Percentiles rank a stretch among this genome's conserved stretches.
Evolutionary conservation across 1,139 yeast genomes (phyloP).

Genomic region (Saccharomyces hybrid): DNA sequence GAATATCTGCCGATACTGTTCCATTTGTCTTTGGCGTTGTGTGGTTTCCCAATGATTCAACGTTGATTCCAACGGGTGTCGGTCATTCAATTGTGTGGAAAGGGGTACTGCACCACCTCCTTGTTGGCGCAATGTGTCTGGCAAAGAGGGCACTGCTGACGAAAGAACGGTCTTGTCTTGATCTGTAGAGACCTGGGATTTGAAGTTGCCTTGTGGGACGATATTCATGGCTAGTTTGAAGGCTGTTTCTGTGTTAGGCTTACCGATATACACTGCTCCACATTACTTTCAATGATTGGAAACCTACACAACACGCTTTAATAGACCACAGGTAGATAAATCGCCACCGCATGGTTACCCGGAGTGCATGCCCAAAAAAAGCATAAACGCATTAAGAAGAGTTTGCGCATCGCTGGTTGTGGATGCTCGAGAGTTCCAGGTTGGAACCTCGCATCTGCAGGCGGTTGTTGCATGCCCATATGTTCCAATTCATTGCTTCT

Average conservation of each 20-base stretch:
- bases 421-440: background rate
- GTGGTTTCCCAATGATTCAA: constrained; percentile 73
- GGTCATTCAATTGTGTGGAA: constrained; percentile 64
- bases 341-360: background rate
- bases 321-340: background rate
- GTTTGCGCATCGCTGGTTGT: background rate
- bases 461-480: background rate
- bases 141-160: constrained; percentile 27
- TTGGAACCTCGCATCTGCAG: background rate
- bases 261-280: background rate
- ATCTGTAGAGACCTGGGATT: constrained; percentile 23
- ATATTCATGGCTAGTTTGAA: constrained; percentile 19
- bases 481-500: background rate
- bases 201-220: constrained; percentile 22
- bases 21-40: constrained; percentile 63
- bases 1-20: constrained; percentile 71
- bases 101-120: constrained; percentile 34
- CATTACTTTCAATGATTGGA: background rate
- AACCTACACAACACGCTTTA: background rate
- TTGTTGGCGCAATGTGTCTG: constrained; percentile 31
- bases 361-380: background rate
- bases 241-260: background rate
- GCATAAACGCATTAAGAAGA: background rate
- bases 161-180: constrained; percentile 7
- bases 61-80: constrained; percentile 82